These are phyloP conservation scores for Sicyos baderoa DNA, from an alignment of 306 rosid species.

Conservation along the genomic window DNA sequence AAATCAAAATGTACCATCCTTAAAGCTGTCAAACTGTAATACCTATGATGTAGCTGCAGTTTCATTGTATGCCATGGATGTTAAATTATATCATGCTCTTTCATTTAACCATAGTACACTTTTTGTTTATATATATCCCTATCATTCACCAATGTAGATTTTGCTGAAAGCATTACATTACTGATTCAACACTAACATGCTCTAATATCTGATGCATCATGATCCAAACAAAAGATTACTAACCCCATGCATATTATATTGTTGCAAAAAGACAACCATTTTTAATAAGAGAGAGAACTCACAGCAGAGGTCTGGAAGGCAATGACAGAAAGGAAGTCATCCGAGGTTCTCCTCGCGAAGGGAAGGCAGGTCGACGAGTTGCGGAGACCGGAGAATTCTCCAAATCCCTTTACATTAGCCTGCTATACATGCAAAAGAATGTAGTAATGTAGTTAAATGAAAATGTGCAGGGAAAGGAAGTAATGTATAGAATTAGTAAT, in stretches of 20 bases:
- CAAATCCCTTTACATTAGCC: conserved; percentile 65
- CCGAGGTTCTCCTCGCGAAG: conserved; percentile 53
- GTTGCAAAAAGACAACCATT: background rate
- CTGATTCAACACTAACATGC: background rate
- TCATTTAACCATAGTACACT: background rate
- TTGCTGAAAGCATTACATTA: background rate
- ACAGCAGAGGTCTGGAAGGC: conserved; percentile 83
- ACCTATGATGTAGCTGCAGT: background rate
- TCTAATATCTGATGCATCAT: background rate
- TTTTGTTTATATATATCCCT: too few relatives aligned
- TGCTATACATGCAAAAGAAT: conserved; percentile 17
- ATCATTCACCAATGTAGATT: background rate
- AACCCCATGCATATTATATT: background rate
- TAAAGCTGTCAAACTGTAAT: background rate
- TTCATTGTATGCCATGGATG: background rate
- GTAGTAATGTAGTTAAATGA: background rate
- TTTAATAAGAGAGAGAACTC: conserved; percentile 30
- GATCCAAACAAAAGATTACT: background rate
- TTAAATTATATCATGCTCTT: too few relatives aligned
- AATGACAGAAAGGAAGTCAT: conserved; percentile 58
- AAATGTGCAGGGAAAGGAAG: background rate
- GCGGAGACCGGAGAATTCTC: conserved; percentile 83
- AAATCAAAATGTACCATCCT: background rate
- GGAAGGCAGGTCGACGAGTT: conserved; percentile 52
- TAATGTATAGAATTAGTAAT: background rate